Evolutionary conservation across 1,139 yeast species (phyloP).

Genomic region (Hansenula anomala): DNA sequence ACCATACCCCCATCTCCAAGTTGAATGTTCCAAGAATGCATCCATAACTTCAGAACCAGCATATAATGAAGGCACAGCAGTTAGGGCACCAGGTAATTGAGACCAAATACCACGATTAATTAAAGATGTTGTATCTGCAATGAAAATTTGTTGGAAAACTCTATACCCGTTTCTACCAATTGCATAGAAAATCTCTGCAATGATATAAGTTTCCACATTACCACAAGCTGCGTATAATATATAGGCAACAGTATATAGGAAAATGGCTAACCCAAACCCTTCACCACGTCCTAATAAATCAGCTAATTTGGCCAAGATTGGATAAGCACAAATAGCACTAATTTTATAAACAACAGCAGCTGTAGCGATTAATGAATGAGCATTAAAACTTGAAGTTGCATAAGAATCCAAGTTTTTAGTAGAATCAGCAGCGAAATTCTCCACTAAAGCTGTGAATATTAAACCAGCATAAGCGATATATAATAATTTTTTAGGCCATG

Average conservation of each 20-base stretch:
- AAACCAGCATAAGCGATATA: slow-evolving; percentile 22
- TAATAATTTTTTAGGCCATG: slow-evolving; percentile 19
- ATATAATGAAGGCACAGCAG: slow-evolving; percentile 22
- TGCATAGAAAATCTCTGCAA: slow-evolving; percentile 31
- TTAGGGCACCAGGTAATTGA: slow-evolving; percentile 26
- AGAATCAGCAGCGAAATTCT: slow-evolving; percentile 23
- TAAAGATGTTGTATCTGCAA: slow-evolving; percentile 35
- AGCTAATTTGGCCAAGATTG: slow-evolving; percentile 35
- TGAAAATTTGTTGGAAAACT: slow-evolving; percentile 32
- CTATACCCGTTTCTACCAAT: slow-evolving; percentile 33
- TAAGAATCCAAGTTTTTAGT: slow-evolving; percentile 24
- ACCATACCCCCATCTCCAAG: slow-evolving; percentile 38
- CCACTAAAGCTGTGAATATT: slow-evolving; percentile 24
- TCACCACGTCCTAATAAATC: slow-evolving; percentile 37
- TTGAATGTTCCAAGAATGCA: slow-evolving; percentile 17
- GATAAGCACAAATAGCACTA: slow-evolving; percentile 33
- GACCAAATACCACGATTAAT: slow-evolving; percentile 32
- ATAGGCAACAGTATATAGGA: slow-evolving; percentile 27
- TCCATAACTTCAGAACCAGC: slow-evolving; percentile 23
- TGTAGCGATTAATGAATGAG: slow-evolving; percentile 34
- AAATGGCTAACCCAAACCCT: slow-evolving; percentile 29
- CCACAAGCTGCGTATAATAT: slow-evolving; percentile 28
- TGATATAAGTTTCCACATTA: slow-evolving; percentile 27
- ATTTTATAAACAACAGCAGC: slow-evolving; percentile 36
- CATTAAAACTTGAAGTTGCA: slow-evolving; percentile 34